Percentiles rank a stretch among this genome's conserved stretches.
phyloP scores from a whole-genome alignment of 73 alveolate species.

The Blepharisma stoltei region DNA sequence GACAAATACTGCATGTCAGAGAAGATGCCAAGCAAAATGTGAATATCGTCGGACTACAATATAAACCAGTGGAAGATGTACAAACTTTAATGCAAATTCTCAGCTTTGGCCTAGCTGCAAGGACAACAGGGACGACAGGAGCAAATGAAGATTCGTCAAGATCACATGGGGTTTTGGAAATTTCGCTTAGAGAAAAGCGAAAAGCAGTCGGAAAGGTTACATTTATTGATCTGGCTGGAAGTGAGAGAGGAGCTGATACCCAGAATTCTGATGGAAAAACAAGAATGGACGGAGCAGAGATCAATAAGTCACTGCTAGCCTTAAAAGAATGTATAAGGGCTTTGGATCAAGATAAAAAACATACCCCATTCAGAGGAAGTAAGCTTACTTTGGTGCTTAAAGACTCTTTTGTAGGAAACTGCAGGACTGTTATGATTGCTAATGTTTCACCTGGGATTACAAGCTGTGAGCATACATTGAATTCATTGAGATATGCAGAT shows the following conservation, averaged over 20 bases:
- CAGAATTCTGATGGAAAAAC: slow-evolving; percentile 90
- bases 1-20: slow-evolving; percentile 88
- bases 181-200: slow-evolving; percentile 37
- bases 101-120: slow-evolving; percentile 67
- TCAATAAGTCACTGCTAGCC: slow-evolving; percentile 99
- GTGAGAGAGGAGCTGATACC: slow-evolving; percentile 87
- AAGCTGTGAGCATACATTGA: slow-evolving; percentile 98
- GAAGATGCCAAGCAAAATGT: slow-evolving; percentile 99
- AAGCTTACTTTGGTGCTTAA: slow-evolving; percentile 97
- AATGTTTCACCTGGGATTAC: slow-evolving; percentile 95
- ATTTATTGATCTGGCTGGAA: slow-evolving; percentile 99
- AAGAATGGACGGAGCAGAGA: slow-evolving; percentile 99
- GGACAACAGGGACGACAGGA: slow-evolving; percentile 72
- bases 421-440: slow-evolving; percentile 99
- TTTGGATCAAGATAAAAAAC: slow-evolving; percentile 95
- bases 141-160: slow-evolving; percentile 61
- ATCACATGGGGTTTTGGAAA: slow-evolving; percentile 59
- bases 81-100: slow-evolving; percentile 71
- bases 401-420: slow-evolving; percentile 99
- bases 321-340: slow-evolving; percentile 99
- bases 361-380: slow-evolving; percentile 99
- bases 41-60: slow-evolving; percentile 92
- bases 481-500: slow-evolving; percentile 99
- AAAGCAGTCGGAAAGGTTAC: slow-evolving; percentile 80
- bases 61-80: slow-evolving; percentile 63